These are phyloP conservation scores for Hypoxylon crocopeplum DNA, from an alignment of 495 filamentous ascomycete genomes.

Conservation along the genomic window DNA sequence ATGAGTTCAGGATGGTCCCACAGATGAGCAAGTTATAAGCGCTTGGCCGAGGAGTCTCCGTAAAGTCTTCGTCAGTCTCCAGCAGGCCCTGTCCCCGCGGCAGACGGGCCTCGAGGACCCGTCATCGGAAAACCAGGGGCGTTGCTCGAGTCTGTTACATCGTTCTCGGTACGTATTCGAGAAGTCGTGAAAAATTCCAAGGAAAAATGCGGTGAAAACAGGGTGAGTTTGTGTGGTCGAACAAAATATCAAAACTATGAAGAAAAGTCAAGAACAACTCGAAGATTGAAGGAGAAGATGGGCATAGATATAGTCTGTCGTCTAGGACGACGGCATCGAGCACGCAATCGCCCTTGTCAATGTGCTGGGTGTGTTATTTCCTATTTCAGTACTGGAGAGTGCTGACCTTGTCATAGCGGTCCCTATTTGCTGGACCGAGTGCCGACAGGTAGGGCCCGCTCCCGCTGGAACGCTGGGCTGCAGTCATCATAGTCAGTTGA, in stretches of 20 bases:
- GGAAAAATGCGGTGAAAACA: slow-evolving; percentile 17
- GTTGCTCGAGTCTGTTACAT: too few relatives aligned
- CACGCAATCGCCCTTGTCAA: slow-evolving; percentile 31
- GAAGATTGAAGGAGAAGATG: slow-evolving; percentile 14
- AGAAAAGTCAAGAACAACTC: slow-evolving; percentile 2
- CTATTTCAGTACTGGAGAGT: slow-evolving; percentile 7
- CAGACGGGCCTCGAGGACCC: too few relatives aligned
- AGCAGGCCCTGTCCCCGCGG: too few relatives aligned
- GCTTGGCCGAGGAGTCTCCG: background rate
- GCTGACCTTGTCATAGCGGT: too few relatives aligned
- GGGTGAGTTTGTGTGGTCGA: slow-evolving; percentile 5
- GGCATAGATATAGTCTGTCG: slow-evolving; percentile 24
- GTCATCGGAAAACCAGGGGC: too few relatives aligned
- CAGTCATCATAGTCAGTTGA: too few relatives aligned
- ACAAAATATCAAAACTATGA: background rate
- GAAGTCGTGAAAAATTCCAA: slow-evolving; percentile 1
- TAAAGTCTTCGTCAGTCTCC: slow-evolving; percentile 22
- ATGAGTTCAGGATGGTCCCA: background rate
- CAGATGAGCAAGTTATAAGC: slow-evolving; percentile 6
- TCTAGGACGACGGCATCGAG: slow-evolving; percentile 23
- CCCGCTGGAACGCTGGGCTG: too few relatives aligned
- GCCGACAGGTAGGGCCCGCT: too few relatives aligned
- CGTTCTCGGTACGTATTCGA: too few relatives aligned
- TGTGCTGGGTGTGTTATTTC: slow-evolving; percentile 1
- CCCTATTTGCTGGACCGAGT: background rate